Conservation (phyloP, 2,329 filamentous ascomycete species). For the Penicillium sumatraense region DNA sequence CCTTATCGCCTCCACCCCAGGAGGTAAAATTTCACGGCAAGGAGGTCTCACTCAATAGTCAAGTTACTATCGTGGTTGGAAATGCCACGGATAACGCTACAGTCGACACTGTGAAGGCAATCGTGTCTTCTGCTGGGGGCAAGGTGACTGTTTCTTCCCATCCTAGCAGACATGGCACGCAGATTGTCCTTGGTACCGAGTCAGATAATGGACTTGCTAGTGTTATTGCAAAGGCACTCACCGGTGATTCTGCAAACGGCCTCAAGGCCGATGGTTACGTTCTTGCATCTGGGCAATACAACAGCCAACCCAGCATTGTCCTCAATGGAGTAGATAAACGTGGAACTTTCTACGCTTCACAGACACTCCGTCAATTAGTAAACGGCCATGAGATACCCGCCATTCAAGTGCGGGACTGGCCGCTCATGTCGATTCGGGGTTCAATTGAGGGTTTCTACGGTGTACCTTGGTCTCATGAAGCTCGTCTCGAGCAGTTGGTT, state of each 20-base stretch:
- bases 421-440: constrained; percentile 30
- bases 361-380: constrained; percentile 24
- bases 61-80: constrained; percentile 24
- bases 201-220: constrained; percentile 10
- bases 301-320: constrained; percentile 19
- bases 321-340: constrained; percentile 26
- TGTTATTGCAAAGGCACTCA: constrained; percentile 13
- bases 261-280: constrained; percentile 23
- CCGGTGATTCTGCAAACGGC: constrained; percentile 15
- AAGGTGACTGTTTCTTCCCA: constrained; percentile 10
- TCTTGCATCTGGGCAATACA: constrained; percentile 20
- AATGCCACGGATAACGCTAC: constrained; percentile 18
- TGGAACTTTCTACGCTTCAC: constrained; percentile 25
- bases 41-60: constrained; percentile 15
- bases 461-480: constrained; percentile 28
- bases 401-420: constrained; percentile 26
- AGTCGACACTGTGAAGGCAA: constrained; percentile 14
- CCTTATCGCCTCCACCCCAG: constrained; percentile 18
- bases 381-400: constrained; percentile 13
- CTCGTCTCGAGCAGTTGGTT: constrained; percentile 26
- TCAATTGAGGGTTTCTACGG: constrained; percentile 31
- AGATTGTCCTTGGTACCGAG: constrained; percentile 19
- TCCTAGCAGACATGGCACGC: constrained; percentile 10
- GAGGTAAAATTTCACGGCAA: constrained; percentile 14
- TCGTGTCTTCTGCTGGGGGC: constrained; percentile 15